Evolutionary conservation across 495 filamentous ascomycete genomes (phyloP), one percentile per base, ranked within the genome.

Genomic region (Hyaloscypha bicolor): DNA sequence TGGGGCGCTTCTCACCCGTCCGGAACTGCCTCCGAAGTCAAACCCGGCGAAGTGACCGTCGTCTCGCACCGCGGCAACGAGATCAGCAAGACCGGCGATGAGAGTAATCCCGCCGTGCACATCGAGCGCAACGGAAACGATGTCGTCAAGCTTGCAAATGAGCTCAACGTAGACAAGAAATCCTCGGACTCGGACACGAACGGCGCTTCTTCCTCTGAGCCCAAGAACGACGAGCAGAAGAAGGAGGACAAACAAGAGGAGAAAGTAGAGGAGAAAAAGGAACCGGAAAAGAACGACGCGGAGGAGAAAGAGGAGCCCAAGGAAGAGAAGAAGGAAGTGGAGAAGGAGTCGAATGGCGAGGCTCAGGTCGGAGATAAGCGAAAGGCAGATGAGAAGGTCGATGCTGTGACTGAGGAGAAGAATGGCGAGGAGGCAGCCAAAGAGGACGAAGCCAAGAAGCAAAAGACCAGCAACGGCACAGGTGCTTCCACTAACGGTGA

Each of bases 31-130:
- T 80, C 80, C 70, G 87, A 90, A 73, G 83, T 85, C 51, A 83
- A 84, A 65, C 76, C 81, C 32, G 76, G 86, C 32, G 79, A 85
- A 60, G 72, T 88, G 22, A 79, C 82, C 39, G 84, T 90, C 64
- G 73, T 82, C 69, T 85, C 86, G 30, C 82, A 88, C 72, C 77
- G 77, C 31, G 87, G 87, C 69, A 91, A 90, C 70, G 85, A 81
- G 19, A 82, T 90, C 72, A 83, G 82, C 75, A 86, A 84, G 75
- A 85, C 86, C 55, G 87, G 83, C 22, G 42, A 82, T 30, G 76
- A 81, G 51, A 79, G 79, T 19, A 83, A 91, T 67, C 87, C 86
- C 2, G 87, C 85, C 53, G 84, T 89, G 19, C 81, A 81, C 67
- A 72, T 88, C 65, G 76, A 76, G 63, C 79, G 87, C 22, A 71